Evolutionary conservation across 1,284 basidiomycete genomes (phyloP).

Genomic region (Apiotrichum brassicae): DNA sequence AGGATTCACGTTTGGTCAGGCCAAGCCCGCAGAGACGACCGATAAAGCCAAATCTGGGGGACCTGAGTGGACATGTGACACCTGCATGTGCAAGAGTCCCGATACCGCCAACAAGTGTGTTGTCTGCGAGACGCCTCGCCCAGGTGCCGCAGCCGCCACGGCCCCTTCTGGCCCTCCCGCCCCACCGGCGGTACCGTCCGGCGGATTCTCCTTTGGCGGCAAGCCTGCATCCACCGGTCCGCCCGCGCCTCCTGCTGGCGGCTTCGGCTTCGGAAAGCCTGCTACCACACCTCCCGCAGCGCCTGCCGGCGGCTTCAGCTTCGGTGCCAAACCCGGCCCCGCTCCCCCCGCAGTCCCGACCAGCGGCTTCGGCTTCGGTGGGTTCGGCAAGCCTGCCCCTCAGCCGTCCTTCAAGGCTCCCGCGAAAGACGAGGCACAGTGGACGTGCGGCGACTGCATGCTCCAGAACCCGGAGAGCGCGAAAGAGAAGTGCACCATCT

Average conservation of each 20-base stretch:
- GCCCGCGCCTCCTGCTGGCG: neutral
- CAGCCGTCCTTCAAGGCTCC: neutral
- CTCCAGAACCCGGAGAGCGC: conserved; percentile 50
- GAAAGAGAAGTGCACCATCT: conserved; percentile 52
- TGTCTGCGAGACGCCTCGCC: conserved; percentile 50
- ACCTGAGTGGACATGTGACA: conserved; percentile 49
- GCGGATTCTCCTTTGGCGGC: conserved; percentile 10
- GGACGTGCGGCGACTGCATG: conserved; percentile 52
- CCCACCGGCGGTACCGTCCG: neutral
- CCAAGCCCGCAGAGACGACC: neutral
- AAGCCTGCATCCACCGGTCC: neutral
- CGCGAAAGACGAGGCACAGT: conserved; percentile 28
- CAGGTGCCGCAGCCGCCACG: conserved; percentile 13
- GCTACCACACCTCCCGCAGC: neutral
- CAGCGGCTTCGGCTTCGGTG: neutral
- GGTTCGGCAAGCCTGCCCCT: too few species aligned
- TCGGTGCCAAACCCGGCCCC: conserved; percentile 5
- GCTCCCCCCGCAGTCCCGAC: neutral
- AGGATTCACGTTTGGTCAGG: conserved; percentile 7
- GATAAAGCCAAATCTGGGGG: neutral
- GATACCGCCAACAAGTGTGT: conserved; percentile 50
- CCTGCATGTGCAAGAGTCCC: conserved; percentile 51
- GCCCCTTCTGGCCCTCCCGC: neutral
- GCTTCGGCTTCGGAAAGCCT: conserved; percentile 4
- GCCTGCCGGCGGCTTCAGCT: conserved; percentile 3